These are phyloP conservation scores for Elsinoe arachidis DNA, from an alignment of 2,329 filamentous ascomycete genomes.

Conservation along the genomic window DNA sequence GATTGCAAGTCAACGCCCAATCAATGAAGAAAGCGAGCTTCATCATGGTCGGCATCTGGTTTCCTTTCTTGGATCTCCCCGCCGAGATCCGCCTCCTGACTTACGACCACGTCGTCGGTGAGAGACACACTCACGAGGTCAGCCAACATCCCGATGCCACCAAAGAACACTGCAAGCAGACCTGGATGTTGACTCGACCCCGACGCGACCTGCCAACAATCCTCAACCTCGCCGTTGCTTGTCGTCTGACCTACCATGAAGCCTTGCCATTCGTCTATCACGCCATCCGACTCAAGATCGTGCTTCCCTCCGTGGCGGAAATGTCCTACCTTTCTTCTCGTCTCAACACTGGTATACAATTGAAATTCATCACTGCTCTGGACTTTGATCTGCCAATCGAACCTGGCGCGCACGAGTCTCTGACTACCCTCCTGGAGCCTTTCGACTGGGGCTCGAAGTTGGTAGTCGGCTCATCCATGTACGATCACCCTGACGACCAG, in stretches of 20 bases:
- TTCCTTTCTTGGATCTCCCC: not conserved
- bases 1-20: not conserved
- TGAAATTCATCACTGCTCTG: not conserved
- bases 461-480: not conserved
- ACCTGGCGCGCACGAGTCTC: not conserved
- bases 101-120: not conserved
- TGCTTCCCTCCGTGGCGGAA: not conserved
- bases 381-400: not conserved
- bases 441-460: not conserved
- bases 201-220: not conserved
- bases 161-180: not conserved
- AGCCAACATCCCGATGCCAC: not conserved
- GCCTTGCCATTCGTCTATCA: not conserved
- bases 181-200: not conserved
- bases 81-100: not conserved
- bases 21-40: not conserved
- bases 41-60: not conserved
- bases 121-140: not conserved
- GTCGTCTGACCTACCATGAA: not conserved
- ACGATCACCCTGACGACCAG: not conserved
- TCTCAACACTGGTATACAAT: not conserved
- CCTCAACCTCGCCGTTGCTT: not conserved
- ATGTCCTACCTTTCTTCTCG: not conserved
- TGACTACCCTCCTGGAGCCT: not conserved
- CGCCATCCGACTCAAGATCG: not conserved